Evolutionary conservation across 2,329 filamentous ascomycete species (phyloP).

Genomic region (Phaeoacremonium minimum): DNA sequence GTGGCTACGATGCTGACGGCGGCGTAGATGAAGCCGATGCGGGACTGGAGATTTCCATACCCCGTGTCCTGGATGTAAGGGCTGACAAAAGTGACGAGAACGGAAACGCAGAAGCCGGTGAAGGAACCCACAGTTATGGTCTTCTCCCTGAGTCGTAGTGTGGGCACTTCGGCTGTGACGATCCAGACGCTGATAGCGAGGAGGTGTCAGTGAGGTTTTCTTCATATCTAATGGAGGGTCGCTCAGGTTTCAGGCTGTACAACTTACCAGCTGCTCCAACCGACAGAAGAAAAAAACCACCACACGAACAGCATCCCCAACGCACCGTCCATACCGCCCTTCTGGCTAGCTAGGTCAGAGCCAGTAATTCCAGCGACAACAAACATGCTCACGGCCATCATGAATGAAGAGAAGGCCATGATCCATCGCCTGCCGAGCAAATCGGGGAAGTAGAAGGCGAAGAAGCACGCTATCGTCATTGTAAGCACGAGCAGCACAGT

Average conservation of each 20-base stretch:
- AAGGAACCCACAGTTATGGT: conserved; percentile 20
- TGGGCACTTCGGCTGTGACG: conserved; percentile 19
- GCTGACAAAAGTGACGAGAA: conserved; percentile 22
- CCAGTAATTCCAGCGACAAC: background rate
- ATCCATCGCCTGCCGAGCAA: conserved; percentile 8
- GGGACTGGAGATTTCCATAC: conserved; percentile 14
- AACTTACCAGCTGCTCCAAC: background rate
- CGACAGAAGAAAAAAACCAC: background rate
- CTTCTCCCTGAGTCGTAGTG: conserved; percentile 19
- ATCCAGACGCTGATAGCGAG: conserved; percentile 20
- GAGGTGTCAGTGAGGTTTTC: background rate
- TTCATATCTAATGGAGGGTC: background rate
- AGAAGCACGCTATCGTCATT: conserved; percentile 7
- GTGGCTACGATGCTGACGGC: background rate
- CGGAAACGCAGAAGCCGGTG: conserved; percentile 16
- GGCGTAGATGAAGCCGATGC: background rate
- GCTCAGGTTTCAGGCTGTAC: no score
- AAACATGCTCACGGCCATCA: conserved; percentile 8
- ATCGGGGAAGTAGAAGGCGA: conserved; percentile 10
- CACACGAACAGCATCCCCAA: background rate
- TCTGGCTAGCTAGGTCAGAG: background rate
- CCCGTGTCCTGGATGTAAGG: conserved; percentile 20
- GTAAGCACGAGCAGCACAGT: conserved; percentile 11
- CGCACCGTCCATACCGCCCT: background rate
- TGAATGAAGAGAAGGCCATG: conserved; percentile 7